Percentiles rank a stretch among this genome's conserved stretches.
These are phyloP conservation scores for Babesia sp. DNA, from an alignment of 169 alveolate species.

Conservation along the genomic window DNA sequence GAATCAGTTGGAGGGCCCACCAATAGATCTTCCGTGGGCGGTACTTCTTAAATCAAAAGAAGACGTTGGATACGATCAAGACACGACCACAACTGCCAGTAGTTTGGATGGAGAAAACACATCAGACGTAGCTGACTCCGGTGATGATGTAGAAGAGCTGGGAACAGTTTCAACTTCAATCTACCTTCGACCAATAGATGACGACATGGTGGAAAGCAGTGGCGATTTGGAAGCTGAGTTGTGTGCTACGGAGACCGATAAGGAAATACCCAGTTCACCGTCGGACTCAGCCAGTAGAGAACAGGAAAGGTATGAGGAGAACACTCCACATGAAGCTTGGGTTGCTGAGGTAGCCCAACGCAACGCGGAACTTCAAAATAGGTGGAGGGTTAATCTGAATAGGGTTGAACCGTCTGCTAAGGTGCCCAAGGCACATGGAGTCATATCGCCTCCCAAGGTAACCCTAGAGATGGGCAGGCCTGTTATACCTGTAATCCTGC, in stretches of 20 bases:
- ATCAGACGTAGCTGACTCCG: background rate
- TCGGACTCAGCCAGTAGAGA: background rate
- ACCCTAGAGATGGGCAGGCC: constrained; percentile 65
- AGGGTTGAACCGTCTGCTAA: constrained; percentile 37
- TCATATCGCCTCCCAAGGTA: constrained; percentile 45
- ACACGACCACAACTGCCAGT: background rate
- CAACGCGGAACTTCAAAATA: constrained; percentile 69
- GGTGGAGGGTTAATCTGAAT: constrained; percentile 69
- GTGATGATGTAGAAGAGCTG: background rate
- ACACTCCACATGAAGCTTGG: constrained; percentile 49
- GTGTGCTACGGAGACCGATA: background rate
- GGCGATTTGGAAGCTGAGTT: constrained; percentile 25
- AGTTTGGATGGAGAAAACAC: background rate
- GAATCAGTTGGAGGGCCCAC: constrained; percentile 73
- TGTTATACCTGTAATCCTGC: constrained; percentile 71
- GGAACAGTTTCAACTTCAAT: background rate
- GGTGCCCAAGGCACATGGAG: constrained; percentile 42
- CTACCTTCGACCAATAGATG: constrained; percentile 31
- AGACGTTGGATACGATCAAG: constrained; percentile 2
- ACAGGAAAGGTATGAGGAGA: background rate
- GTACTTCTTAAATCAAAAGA: constrained; percentile 20
- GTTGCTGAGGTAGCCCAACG: constrained; percentile 57
- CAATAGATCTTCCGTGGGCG: constrained; percentile 73
- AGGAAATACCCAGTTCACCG: background rate
- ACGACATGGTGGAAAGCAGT: constrained; percentile 31